Conservation (phyloP, 2,329 filamentous ascomycete species). For the Aspergillus puulaauensis region DNA sequence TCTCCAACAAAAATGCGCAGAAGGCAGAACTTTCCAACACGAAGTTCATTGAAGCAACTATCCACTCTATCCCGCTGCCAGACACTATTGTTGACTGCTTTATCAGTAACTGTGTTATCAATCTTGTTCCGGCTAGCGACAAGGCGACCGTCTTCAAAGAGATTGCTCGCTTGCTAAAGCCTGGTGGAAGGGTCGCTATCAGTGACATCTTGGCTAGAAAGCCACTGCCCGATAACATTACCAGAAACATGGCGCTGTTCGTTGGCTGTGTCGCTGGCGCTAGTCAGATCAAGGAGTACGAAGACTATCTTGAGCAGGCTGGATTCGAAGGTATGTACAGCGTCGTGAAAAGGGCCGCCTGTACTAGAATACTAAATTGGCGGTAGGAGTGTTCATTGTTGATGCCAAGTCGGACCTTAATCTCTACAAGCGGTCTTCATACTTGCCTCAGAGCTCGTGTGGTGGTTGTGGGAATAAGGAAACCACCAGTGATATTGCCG, state of each 20-base stretch:
- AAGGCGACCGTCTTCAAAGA: constrained; percentile 58
- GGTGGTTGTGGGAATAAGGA: constrained; percentile 9
- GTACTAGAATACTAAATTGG: background rate
- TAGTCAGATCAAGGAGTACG: constrained; percentile 53
- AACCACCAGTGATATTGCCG: background rate
- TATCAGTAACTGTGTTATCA: constrained; percentile 65
- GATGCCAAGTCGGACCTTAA: constrained; percentile 51
- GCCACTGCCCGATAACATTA: constrained; percentile 49
- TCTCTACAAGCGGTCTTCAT: constrained; percentile 39
- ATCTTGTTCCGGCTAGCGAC: constrained; percentile 55
- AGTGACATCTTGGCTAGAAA: constrained; percentile 59
- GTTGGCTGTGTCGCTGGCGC: constrained; percentile 63
- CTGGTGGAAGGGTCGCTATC: constrained; percentile 58
- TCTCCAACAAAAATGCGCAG: constrained; percentile 48
- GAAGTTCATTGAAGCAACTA: constrained; percentile 52
- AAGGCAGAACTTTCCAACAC: constrained; percentile 46
- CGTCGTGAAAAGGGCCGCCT: background rate
- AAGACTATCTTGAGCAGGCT: constrained; percentile 49
- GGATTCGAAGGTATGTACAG: constrained; percentile 49
- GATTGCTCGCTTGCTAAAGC: constrained; percentile 58
- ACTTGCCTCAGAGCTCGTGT: constrained; percentile 23
- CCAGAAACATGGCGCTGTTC: constrained; percentile 52
- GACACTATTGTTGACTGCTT: constrained; percentile 52
- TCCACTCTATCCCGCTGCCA: constrained; percentile 52
- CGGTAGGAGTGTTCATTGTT: constrained; percentile 44